Percentiles rank a stretch among this genome's conserved stretches.
These are phyloP conservation scores for Vigna trinervia DNA, from an alignment of 306 rosid species.

Conservation along the genomic window DNA sequence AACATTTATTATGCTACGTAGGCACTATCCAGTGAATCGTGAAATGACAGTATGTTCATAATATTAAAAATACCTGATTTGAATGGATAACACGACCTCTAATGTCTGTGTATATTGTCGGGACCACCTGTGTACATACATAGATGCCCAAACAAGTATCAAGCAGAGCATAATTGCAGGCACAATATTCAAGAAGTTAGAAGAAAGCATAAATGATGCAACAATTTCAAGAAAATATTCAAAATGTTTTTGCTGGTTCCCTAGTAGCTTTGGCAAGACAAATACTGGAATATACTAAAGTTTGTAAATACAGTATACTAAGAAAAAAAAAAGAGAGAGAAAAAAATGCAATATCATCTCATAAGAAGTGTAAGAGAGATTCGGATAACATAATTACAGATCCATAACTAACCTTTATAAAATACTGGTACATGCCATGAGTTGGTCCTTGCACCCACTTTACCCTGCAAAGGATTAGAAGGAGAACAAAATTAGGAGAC, in stretches of 20 bases:
- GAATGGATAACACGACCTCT: conserved; percentile 73
- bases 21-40: conserved; percentile 30
- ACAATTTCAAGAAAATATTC: conserved; percentile 26
- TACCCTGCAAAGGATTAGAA: conserved; percentile 60
- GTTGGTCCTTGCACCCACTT: conserved; percentile 71
- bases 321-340: background rate
- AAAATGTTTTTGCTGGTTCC: background rate
- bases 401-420: conserved; percentile 73
- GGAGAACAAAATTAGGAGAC: conserved; percentile 23
- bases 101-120: conserved; percentile 69
- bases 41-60: conserved; percentile 27
- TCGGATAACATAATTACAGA: conserved; percentile 5
- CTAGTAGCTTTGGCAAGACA: background rate
- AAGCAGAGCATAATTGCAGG: conserved; percentile 16
- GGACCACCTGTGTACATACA: conserved; percentile 71
- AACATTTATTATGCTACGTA: conserved; percentile 41
- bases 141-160: conserved; percentile 19
- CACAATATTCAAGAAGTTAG: background rate
- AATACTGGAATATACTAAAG: background rate
- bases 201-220: conserved; percentile 6
- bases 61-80: conserved; percentile 75
- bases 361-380: conserved; percentile 2
- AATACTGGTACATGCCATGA: conserved; percentile 83
- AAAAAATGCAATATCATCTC: conserved; percentile 7
- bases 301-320: conserved; percentile 20